Conservation (phyloP, 345 rosid species). For the Erodium maritimum region DNA sequence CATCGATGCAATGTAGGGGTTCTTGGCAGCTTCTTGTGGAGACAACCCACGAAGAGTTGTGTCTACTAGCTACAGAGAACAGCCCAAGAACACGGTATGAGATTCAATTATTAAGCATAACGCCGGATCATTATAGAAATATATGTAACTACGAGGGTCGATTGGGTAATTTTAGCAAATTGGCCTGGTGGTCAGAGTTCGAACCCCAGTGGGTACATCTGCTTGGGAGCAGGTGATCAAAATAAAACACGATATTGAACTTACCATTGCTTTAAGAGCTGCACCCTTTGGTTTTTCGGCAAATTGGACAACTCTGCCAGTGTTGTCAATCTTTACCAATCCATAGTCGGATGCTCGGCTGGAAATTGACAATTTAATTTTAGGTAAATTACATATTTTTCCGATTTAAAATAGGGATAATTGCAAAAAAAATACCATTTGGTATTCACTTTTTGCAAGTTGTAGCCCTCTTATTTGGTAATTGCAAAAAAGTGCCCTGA, state of each 20-base stretch:
- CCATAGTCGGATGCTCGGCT: slow-evolving; percentile 77
- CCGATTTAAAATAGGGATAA: too few species aligned
- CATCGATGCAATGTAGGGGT: slow-evolving; percentile 80
- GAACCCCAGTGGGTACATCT: too few species aligned
- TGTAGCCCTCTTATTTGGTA: too few species aligned
- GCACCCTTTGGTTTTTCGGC: slow-evolving; percentile 65
- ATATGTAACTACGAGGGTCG: too few species aligned
- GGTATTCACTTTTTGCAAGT: too few species aligned
- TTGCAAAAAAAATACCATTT: background rate
- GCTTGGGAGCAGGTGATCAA: too few species aligned
- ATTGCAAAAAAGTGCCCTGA: too few species aligned
- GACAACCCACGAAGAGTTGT: slow-evolving; percentile 51
- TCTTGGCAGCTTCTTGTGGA: slow-evolving; percentile 37
- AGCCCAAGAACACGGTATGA: background rate
- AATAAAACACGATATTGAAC: slow-evolving; percentile 3
- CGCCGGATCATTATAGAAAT: too few species aligned
- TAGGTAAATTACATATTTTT: too few species aligned
- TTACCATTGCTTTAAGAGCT: slow-evolving; percentile 64
- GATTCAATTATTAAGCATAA: background rate
- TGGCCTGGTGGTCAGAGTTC: too few species aligned
- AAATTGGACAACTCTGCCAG: slow-evolving; percentile 48
- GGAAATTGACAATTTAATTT: slow-evolving; percentile 11
- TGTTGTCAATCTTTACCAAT: slow-evolving; percentile 56
- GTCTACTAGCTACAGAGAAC: slow-evolving; percentile 55
- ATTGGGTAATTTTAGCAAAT: too few species aligned